A percentile compares a stretch with the other conserved stretches of the same genome.
Conservation (phyloP, 805 yeast species). For the Candida morakotiae region DNA sequence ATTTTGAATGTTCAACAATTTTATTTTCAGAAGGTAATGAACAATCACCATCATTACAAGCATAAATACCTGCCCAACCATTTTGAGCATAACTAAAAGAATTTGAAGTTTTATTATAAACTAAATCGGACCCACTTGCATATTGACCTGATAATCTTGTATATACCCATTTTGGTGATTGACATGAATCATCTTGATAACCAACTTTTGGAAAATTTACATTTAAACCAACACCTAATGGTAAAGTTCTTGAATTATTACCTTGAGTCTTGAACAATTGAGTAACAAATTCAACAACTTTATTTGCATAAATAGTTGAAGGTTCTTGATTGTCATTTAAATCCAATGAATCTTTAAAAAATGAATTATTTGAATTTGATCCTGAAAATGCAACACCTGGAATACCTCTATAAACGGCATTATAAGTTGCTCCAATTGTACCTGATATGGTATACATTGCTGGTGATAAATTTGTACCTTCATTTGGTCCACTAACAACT, state of each 20-base stretch:
- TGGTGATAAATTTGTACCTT: slow-evolving; percentile 46
- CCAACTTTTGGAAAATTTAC: slow-evolving; percentile 49
- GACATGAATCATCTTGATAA: slow-evolving; percentile 36
- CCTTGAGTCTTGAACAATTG: slow-evolving; percentile 36
- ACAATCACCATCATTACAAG: slow-evolving; percentile 41
- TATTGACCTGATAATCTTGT: slow-evolving; percentile 45
- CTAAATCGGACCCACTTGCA: slow-evolving; percentile 25
- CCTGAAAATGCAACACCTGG: slow-evolving; percentile 54
- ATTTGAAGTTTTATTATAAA: slow-evolving; percentile 38
- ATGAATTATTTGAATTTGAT: slow-evolving; percentile 45
- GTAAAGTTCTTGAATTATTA: slow-evolving; percentile 33
- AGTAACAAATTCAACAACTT: slow-evolving; percentile 36
- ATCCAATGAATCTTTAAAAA: slow-evolving; percentile 42
- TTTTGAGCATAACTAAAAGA: slow-evolving; percentile 14
- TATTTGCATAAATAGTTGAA: slow-evolving; percentile 42
- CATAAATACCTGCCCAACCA: slow-evolving; percentile 15
- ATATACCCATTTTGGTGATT: slow-evolving; percentile 37
- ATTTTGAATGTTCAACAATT: slow-evolving; percentile 25
- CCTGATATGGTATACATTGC: slow-evolving; percentile 42
- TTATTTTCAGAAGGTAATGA: slow-evolving; percentile 40
- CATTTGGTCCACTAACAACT: slow-evolving; percentile 51
- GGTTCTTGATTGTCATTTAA: slow-evolving; percentile 35
- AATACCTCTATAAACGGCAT: slow-evolving; percentile 43
- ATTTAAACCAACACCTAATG: slow-evolving; percentile 42
- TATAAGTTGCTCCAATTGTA: slow-evolving; percentile 50